Evolutionary conservation across 2,329 filamentous ascomycete species (phyloP).

Genomic region (Diaporthe australafricana): DNA sequence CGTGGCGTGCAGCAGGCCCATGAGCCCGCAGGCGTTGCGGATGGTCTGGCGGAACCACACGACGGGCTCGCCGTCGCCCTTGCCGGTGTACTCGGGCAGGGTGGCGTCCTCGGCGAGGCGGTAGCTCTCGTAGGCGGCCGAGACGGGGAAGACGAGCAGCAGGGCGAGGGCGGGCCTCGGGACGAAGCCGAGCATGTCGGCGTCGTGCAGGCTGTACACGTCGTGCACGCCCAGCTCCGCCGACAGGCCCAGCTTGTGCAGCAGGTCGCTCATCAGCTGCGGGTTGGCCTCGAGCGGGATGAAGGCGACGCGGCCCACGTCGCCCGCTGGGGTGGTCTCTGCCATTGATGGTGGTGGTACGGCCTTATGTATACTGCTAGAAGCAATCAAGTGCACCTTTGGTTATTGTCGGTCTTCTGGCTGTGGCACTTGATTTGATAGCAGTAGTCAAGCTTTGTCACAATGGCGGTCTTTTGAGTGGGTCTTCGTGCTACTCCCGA

Average conservation of each 20-base stretch:
- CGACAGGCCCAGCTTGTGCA: conserved; percentile 88
- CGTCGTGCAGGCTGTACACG: conserved; percentile 90
- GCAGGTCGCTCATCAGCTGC: conserved; percentile 84
- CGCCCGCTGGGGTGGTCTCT: conserved; percentile 49
- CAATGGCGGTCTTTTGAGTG: not conserved
- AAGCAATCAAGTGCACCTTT: too few species aligned
- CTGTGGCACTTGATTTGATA: too few species aligned
- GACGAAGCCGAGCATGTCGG: conserved; percentile 85
- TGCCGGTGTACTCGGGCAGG: conserved; percentile 72
- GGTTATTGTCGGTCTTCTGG: too few species aligned
- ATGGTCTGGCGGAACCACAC: conserved; percentile 97
- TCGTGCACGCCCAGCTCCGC: conserved; percentile 83
- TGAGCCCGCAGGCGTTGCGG: conserved; percentile 90
- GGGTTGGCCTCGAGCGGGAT: conserved; percentile 81
- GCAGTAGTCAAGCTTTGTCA: too few species aligned
- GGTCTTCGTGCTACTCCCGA: not conserved
- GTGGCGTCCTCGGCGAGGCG: conserved; percentile 79
- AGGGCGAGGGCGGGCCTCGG: conserved; percentile 90
- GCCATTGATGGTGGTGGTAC: too few species aligned
- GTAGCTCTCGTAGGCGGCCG: conserved; percentile 80
- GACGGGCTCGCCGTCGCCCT: conserved; percentile 78
- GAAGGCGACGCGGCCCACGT: conserved; percentile 53
- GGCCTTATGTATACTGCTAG: too few species aligned
- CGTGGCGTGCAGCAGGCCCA: conserved; percentile 86
- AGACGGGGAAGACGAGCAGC: conserved; percentile 92